These are phyloP conservation scores for Fusarium sarcochroum DNA, from an alignment of 2,329 filamentous ascomycete species.

Conservation along the genomic window DNA sequence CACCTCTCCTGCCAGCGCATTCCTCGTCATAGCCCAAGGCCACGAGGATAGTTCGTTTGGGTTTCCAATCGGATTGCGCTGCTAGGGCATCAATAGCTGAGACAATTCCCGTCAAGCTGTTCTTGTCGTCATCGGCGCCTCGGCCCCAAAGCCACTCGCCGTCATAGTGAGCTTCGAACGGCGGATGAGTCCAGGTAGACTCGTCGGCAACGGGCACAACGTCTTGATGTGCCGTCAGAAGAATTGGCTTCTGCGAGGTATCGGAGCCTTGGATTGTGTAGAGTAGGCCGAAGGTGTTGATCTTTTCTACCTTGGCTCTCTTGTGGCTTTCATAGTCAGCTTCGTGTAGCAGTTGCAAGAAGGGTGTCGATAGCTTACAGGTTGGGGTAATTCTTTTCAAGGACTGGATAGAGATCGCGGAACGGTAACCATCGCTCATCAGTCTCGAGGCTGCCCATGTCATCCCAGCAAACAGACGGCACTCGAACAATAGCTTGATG, in stretches of 20 bases:
- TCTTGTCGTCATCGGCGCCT: slow-evolving; percentile 61
- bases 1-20: slow-evolving; percentile 69
- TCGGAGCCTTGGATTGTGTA: slow-evolving; percentile 72
- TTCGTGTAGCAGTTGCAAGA: fast-evolving
- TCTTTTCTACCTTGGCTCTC: slow-evolving; percentile 63
- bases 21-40: slow-evolving; percentile 78
- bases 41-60: slow-evolving; percentile 69
- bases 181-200: slow-evolving; percentile 59
- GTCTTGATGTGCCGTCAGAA: slow-evolving; percentile 61
- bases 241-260: slow-evolving; percentile 59
- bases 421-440: slow-evolving; percentile 70
- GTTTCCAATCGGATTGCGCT: slow-evolving; percentile 62
- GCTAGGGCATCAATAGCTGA: slow-evolving; percentile 65
- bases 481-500: slow-evolving; percentile 69
- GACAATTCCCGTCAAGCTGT: slow-evolving; percentile 57
- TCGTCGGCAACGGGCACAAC: slow-evolving; percentile 63
- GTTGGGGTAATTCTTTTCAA: slow-evolving; percentile 64
- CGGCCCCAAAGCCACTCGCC: slow-evolving; percentile 61
- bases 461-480: slow-evolving; percentile 69
- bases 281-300: slow-evolving; percentile 74
- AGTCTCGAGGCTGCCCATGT: slow-evolving; percentile 65
- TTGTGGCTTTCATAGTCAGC: slow-evolving; percentile 53
- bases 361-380: slow-evolving; percentile 53
- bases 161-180: slow-evolving; percentile 59
- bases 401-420: slow-evolving; percentile 62